Percentiles rank a stretch among this genome's conserved stretches.
Evolutionary conservation across 257 asterid genomes (phyloP).

Genomic region (Euphrasia confusa): DNA sequence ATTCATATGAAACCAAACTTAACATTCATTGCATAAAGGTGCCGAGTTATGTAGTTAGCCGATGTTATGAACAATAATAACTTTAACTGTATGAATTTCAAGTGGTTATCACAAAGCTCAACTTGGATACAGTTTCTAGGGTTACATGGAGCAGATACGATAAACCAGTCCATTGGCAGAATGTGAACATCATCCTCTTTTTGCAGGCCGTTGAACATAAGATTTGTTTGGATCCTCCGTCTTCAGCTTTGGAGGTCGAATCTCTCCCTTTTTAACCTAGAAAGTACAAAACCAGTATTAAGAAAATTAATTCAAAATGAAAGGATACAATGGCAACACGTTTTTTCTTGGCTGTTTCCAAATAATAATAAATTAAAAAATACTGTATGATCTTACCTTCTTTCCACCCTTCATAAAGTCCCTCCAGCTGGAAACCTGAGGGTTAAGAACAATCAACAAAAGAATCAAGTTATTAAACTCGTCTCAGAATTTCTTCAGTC

Average conservation of each 20-base stretch:
- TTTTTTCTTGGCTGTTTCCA: too few relatives aligned
- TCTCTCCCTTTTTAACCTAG: conserved; percentile 92
- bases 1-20: background rate
- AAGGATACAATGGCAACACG: too few relatives aligned
- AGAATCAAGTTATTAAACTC: too few relatives aligned
- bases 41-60: background rate
- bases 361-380: background rate
- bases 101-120: background rate
- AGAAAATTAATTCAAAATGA: too few relatives aligned
- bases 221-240: conserved; percentile 98
- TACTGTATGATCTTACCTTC: conserved; percentile 45
- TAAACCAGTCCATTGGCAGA: too few relatives aligned
- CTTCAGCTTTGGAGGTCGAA: conserved; percentile 95
- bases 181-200: conserved; percentile 44
- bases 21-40: background rate
- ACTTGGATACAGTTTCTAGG: conserved; percentile 21
- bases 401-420: conserved; percentile 98
- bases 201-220: conserved; percentile 91
- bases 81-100: background rate
- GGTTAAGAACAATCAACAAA: background rate
- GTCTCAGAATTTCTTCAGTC: too few relatives aligned
- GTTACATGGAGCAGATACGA: conserved; percentile 7
- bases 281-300: too few relatives aligned
- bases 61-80: background rate
- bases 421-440: conserved; percentile 98